Percentiles rank a stretch among this genome's conserved stretches.
phyloP scores from a whole-genome alignment of 2,329 filamentous ascomycete species.

The Aspergillus melleus region DNA sequence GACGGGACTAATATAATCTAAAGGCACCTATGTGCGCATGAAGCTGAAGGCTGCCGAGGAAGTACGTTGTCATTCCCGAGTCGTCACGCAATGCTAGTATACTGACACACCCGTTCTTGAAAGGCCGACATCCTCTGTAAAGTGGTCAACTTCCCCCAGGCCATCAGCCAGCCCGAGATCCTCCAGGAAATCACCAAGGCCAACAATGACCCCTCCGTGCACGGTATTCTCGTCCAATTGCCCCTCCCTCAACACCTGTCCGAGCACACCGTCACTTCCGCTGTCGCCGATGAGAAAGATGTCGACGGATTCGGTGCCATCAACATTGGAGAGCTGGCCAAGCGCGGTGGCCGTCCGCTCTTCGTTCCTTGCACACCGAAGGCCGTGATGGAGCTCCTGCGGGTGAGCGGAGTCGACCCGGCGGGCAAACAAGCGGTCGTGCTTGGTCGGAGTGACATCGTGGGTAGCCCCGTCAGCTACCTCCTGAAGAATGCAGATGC shows the following conservation, averaged over 20 bases:
- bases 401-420: slow-evolving; percentile 79
- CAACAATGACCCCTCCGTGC: slow-evolving; percentile 83
- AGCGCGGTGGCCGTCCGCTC: slow-evolving; percentile 83
- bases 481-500: slow-evolving; percentile 93
- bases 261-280: slow-evolving; percentile 86
- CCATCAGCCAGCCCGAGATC: slow-evolving; percentile 80
- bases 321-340: slow-evolving; percentile 96
- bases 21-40: slow-evolving; percentile 98
- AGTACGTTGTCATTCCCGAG: slow-evolving; percentile 50
- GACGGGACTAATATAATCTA: slow-evolving; percentile 25
- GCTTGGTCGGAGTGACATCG: slow-evolving; percentile 92
- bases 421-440: slow-evolving; percentile 93
- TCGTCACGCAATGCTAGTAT: background rate
- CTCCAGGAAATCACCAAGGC: slow-evolving; percentile 76
- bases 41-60: slow-evolving; percentile 96
- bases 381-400: slow-evolving; percentile 89
- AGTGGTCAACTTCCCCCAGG: slow-evolving; percentile 77
- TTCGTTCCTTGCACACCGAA: slow-evolving; percentile 97
- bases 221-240: slow-evolving; percentile 92
- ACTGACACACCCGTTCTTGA: slow-evolving; percentile 1
- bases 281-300: slow-evolving; percentile 91
- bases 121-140: slow-evolving; percentile 89
- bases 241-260: slow-evolving; percentile 87
- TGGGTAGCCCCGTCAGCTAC: slow-evolving; percentile 95
- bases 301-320: slow-evolving; percentile 93